A percentile compares a stretch with the other conserved stretches of the same genome.
Conservation (phyloP, 306 rosid species). For the Aeschynomene evenia region DNA sequence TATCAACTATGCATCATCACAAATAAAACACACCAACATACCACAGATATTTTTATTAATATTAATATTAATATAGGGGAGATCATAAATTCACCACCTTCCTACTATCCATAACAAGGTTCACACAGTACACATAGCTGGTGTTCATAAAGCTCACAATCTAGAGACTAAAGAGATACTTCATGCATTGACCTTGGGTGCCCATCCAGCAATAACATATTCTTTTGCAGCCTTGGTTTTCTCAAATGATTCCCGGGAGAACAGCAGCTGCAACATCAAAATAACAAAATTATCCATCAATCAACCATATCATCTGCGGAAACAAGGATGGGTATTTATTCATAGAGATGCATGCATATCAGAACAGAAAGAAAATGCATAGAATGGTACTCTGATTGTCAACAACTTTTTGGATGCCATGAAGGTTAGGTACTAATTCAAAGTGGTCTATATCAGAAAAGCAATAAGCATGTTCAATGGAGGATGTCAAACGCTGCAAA, state of each 20-base stretch:
- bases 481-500: not conserved
- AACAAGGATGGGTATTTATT: not conserved
- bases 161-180: constrained; percentile 16
- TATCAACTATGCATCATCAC: not conserved
- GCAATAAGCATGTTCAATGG: not conserved
- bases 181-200: constrained; percentile 80
- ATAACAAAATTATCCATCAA: not conserved
- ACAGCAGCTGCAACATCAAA: constrained; percentile 57
- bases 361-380: not conserved
- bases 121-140: constrained; percentile 25
- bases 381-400: not conserved
- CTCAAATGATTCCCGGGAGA: constrained; percentile 64
- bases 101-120: constrained; percentile 21
- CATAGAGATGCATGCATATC: not conserved
- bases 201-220: constrained; percentile 85
- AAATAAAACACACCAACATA: not conserved
- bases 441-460: not conserved
- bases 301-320: constrained; percentile 1
- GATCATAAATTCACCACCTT: not conserved
- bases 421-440: not conserved
- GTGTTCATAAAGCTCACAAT: constrained; percentile 20
- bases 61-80: too few species aligned
- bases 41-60: constrained; percentile 5
- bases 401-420: not conserved
- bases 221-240: constrained; percentile 62